Base-by-base conservation (phyloP, 768 basidiomycete species). In the Boletus reticulatus region DNA sequence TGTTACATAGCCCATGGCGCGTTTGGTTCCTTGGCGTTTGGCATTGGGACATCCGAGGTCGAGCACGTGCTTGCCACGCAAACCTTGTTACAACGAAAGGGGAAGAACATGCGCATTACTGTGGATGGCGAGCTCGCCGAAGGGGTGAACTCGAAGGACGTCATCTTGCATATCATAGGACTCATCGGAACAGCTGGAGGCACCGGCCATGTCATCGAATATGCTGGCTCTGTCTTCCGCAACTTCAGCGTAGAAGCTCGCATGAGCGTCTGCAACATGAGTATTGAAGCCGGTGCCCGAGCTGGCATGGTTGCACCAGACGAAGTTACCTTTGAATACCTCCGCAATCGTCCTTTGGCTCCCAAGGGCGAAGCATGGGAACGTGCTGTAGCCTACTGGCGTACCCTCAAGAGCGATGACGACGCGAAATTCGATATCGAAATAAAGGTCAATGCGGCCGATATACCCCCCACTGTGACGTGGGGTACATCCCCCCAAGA, bases 401-500 rank as follows among this genome's bases (percentile, higher is more conserved):
- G 80, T 59, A 81, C 89, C 17, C 78, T 95, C 55, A 84, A 78
- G 66, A 82, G 87, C 22, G 93, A 95, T 70, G 83, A 87, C 34
- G 91, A 83, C 53, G 92, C 93, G 34, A 84, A 85, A 63, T 94
- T 92, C 72, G 92, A 95, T 67, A 78, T 85, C 61, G 88, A 91
- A 66, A 78, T 95, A 59, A 82, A 84, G 60, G 87, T 95, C 64
- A 76, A 82, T 50, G 92, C 91, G 9, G 85, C 85, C 53, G 89
- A 94, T 60, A 94, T 95, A 69, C 80, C 90, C 55, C 93, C 93
- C 17, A 94, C 92, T 36, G 82, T 94, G 58, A 92, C 92, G 32
- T 95, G 93, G 93, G 93, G 93, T 45, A 95, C 92, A 2, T 92
- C 90, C 19, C 93, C 93, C 50, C 89, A 95, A 68, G 93, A 95